Evolutionary conservation across 2,329 filamentous ascomycete species (phyloP), one percentile per base, ranked within the genome.

Genomic region (Alternaria sp.): DNA sequence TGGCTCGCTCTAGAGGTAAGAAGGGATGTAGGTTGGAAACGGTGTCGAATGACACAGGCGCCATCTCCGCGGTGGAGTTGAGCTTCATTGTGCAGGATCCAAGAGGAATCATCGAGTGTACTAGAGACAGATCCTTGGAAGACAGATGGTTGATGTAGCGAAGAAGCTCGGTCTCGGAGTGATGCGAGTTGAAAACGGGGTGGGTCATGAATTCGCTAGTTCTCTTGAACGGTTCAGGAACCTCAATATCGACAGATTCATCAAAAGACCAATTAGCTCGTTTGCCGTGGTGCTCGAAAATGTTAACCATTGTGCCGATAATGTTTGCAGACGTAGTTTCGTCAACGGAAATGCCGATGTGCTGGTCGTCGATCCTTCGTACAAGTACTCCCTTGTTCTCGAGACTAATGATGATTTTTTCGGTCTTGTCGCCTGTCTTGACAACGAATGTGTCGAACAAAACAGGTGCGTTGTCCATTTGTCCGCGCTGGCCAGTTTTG

Each of bases 81-180:
- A 97, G 88, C 84, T 98, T 98, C 94, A 98, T 98, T 14, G 94
- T 98, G 84, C 94, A 98, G 1, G 94, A 97, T 20, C 94, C 94
- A 1, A 98, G 87, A 3, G 94, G 93, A 62, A 98, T 98, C 94
- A 98, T 98, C 16, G 94, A 97, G 81, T 98, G 94, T 2, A 94
- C 92, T 5, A 97, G 85, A 1, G 94, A 97, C 14, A 98, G 83
- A 76, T 98, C 94, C 83, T 96, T 97, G 51, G 93, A 96, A 77
- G 96, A 91, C 5, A 98, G 85, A 76, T 97, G 92, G 75, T 94
- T 86, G 71, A 98, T 97, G 81, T 98, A 98, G 43, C 94, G 90
- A 51, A 98, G 84, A 70, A 98, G 87, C 79, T 97, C 93, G 0
- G 94, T 97, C 81, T 98, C 94, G 3, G 93, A 97, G 80, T 96